phyloP scores from a whole-genome alignment of 1,139 yeast genomes.

The Debaryomyces sp. region DNA sequence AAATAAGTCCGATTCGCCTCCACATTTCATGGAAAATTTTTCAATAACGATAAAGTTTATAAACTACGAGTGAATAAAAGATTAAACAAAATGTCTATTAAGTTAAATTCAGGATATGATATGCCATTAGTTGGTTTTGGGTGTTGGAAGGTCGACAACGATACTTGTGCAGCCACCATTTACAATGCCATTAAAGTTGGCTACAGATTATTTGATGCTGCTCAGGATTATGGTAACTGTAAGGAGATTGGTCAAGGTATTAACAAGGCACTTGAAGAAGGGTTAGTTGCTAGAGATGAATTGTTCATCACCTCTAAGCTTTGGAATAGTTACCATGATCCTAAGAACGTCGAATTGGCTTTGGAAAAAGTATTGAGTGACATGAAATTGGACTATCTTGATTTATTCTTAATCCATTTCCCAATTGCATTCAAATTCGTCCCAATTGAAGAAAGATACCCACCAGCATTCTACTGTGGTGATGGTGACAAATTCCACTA shows the following conservation, averaged over 20 bases:
- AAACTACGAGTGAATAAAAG: background rate
- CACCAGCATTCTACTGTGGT: constrained; percentile 73
- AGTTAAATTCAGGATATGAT: constrained; percentile 59
- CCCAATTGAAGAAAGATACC: constrained; percentile 74
- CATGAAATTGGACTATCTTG: constrained; percentile 68
- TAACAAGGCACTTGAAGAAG: constrained; percentile 63
- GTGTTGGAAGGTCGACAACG: constrained; percentile 66
- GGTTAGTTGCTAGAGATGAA: constrained; percentile 71
- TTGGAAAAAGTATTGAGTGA: constrained; percentile 65
- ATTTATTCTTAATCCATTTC: constrained; percentile 77
- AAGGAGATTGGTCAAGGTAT: constrained; percentile 73
- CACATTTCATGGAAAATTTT: background rate
- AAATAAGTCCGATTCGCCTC: background rate
- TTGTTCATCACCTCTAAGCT: constrained; percentile 75
- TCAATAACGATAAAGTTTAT: background rate
- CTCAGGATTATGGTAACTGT: constrained; percentile 79
- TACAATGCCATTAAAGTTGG: constrained; percentile 72
- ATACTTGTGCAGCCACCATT: constrained; percentile 58
- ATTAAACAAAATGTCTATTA: constrained; percentile 33
- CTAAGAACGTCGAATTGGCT: constrained; percentile 58
- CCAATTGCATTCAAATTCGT: constrained; percentile 76
- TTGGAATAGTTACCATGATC: constrained; percentile 80
- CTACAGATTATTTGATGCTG: constrained; percentile 77
- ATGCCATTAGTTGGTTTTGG: constrained; percentile 72
- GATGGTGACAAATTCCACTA: constrained; percentile 56